Percentiles rank a stretch among this genome's conserved stretches.
phyloP scores from a whole-genome alignment of 164 flowering plant genomes.

The Vitis amurensis region DNA sequence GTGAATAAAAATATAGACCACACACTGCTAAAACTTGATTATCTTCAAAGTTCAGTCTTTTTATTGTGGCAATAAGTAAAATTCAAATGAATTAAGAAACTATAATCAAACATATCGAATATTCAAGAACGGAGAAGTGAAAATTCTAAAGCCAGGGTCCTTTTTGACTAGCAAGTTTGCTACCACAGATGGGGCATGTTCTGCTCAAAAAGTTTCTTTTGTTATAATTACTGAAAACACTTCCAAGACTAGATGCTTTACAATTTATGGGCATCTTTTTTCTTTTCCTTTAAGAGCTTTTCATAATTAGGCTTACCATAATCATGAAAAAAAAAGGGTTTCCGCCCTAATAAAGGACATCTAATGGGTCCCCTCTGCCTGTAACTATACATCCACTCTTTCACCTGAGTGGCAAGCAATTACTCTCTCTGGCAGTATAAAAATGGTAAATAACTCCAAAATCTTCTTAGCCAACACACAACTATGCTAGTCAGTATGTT shows the following conservation, averaged over 20 bases:
- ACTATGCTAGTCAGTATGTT: too few species aligned
- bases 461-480: not conserved
- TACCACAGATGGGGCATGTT: slow-evolving; percentile 9
- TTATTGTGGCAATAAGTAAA: too few species aligned
- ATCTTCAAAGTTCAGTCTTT: too few species aligned
- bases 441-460: not conserved
- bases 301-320: slow-evolving; percentile 25
- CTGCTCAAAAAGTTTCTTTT: slow-evolving; percentile 14
- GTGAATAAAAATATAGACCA: too few species aligned
- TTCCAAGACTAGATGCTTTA: slow-evolving; percentile 10
- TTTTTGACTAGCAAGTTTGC: slow-evolving; percentile 14
- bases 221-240: not conserved
- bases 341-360: slow-evolving; percentile 15
- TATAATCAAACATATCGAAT: not conserved
- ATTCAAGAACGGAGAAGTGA: slow-evolving; percentile 4
- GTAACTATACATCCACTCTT: not conserved
- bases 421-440: not conserved
- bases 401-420: not conserved
- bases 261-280: slow-evolving; percentile 14
- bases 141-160: slow-evolving; percentile 7
- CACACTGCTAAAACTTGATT: too few species aligned
- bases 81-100: not conserved
- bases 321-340: slow-evolving; percentile 5
- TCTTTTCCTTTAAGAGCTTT: slow-evolving; percentile 20
- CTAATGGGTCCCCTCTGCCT: slow-evolving; percentile 12